Evolutionary conservation across 2,329 filamentous ascomycete species (phyloP).

Genomic region (Penicillium sp.): DNA sequence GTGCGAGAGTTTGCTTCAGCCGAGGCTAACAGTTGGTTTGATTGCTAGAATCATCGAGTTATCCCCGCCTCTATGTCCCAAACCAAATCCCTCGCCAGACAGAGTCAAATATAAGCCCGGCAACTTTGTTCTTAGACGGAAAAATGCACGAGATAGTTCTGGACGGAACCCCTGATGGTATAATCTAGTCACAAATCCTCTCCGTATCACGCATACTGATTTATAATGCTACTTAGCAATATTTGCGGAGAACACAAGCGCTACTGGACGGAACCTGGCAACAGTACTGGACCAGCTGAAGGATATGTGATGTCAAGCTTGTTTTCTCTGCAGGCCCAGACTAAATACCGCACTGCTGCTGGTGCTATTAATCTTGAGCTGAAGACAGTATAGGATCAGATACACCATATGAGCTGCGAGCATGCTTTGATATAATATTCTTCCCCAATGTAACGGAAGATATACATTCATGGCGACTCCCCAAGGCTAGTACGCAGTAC

Average conservation of each 20-base stretch:
- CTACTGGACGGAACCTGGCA: neutral
- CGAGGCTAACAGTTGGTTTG: neutral
- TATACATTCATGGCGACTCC: too few relatives aligned
- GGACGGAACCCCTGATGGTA: constrained; percentile 28
- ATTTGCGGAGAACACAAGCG: neutral
- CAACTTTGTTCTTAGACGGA: constrained; percentile 23
- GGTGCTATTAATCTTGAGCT: too few relatives aligned
- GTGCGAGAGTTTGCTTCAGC: too few relatives aligned
- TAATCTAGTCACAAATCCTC: neutral
- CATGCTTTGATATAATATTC: too few relatives aligned
- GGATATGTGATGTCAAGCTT: neutral
- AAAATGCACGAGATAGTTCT: constrained; percentile 28
- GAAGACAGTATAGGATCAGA: too few relatives aligned
- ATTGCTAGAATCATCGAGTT: constrained; percentile 19
- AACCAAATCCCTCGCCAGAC: constrained; percentile 19
- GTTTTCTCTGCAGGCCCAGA: too few relatives aligned
- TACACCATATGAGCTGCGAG: too few relatives aligned
- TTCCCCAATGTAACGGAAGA: too few relatives aligned
- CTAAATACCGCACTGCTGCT: too few relatives aligned
- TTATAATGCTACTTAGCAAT: neutral
- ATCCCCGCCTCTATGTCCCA: constrained; percentile 25
- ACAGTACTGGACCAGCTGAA: neutral
- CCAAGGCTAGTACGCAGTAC: too few relatives aligned
- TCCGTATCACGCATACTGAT: neutral
- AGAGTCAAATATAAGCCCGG: constrained; percentile 24